Base-by-base conservation (phyloP, 2,329 filamentous ascomycete species). In the Xylaria sp. region DNA sequence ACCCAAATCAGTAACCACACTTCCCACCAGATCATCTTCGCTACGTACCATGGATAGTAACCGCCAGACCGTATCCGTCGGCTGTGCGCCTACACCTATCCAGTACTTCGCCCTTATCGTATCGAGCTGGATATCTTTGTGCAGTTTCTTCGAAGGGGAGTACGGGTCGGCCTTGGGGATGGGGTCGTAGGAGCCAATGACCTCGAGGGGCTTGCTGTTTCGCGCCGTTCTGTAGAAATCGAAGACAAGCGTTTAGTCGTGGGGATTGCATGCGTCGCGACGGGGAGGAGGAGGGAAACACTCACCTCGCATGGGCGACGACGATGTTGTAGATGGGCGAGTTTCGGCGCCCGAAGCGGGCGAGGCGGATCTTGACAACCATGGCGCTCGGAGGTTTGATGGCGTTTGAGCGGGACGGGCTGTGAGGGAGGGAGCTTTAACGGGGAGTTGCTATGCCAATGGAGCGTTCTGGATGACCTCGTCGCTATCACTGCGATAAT, bases 251-350 rank as follows among this genome's bases (percentile, higher is more conserved):
- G 47, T 16, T 5, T 58, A 19, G 59, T 47, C 9, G 44, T 13
- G 39, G 34, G 13, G 30, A 46, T 23, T 23, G 3, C 23, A 16
- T 16, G 23, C 23, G 23, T 30, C 23, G 23, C 23, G 23, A 30
- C 23, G 23, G 23, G 23, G 23, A 23, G 23, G 23, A 23, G 23
- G 23, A 30, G 23, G 23, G 23, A 30, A 5, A 30, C 23, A 57
- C 80, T 66, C 83, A 95, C 90, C 92, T 87, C 52, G 92, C 92
- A 71, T 97, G 93, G 13, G 92, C 85, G 65, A 99, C 90, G 66
- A 97, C 91, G 65, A 99, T 97, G 79, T 99, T 99, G 83, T 96
- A 99, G 69, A 97, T 89, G 2, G 94, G 93, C n/a, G 84, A 75
- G 73, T 96, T 92, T 66, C 84, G 86, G 75, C 89, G 91, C 73